Base-by-base conservation (phyloP, 2,329 filamentous ascomycete genomes). In the Chaetothyriales sp. region DNA sequence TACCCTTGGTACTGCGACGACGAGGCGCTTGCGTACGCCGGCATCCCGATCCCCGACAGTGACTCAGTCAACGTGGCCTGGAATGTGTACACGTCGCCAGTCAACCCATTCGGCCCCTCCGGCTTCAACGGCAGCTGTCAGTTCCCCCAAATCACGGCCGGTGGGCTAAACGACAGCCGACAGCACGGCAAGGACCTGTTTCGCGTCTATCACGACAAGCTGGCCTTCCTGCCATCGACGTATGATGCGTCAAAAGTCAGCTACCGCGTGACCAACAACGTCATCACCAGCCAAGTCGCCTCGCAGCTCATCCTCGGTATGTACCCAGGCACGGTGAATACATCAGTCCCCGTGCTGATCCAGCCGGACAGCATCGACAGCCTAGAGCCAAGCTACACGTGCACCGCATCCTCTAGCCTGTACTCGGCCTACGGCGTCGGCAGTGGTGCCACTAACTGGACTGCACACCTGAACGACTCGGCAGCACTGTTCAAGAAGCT, bases 251-350 rank as follows among this genome's bases (percentile, higher is more conserved):
- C 73, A 25, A 71, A 70, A 15, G 73, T 86, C 33, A 67, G 66
- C 47, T 90, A 83, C 66, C 77, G 86, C 50, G 85, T 90, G 9
- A 89, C 86, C 0, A 86, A 86, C 64, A 92, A 92, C 66, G 74
- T 81, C 48, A 90, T 94, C 62, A 92, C 87, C 1, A 84, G 79
- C 61, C 84, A 92, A 66, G 86, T 90, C 15, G 85, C 83, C 9
- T 78, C 82, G 51, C 86, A 87, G 78, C 66, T 90, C 5, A 74
- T 88, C 51, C 71, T 76, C 51, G 86, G 83, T 52, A 87, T 88
- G 81, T 85, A 78, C 67, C 69, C 68, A 0, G 66, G 56, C 13
- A 60, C 58, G 8, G 57, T 60, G 5, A 51, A 57, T 18, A 54
- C 63, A n/a, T 46, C 49, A 18, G 56, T 67, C 1, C 64, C 69